Base-by-base conservation (phyloP, 768 basidiomycete species). In the Sporobolomyces phaffii region DNA sequence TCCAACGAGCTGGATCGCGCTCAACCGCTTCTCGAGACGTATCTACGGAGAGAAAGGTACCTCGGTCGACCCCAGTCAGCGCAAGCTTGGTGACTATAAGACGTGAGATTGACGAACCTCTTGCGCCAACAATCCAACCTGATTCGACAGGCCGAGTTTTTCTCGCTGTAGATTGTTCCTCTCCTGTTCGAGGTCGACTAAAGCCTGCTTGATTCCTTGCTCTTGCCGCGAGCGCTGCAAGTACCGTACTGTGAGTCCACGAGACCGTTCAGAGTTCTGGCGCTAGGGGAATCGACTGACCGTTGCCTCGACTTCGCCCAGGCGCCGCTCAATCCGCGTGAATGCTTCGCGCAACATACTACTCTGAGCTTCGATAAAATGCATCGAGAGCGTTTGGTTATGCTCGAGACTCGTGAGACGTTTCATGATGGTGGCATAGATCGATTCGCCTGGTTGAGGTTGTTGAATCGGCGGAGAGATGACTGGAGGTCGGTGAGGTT, bases 391-490 rank as follows among this genome's bases (percentile, higher is more conserved):
- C 0, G 90, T 90, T 52, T 91, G 88, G 73, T 93, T 96, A 13
- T 83, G 83, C 77, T 98, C 93, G 18, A 98, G 82, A 9, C 85
- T 84, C 3, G 84, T 84, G 15, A 99, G 82, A 10, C 92, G 86
- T 72, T 96, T 94, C 85, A 93, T 93, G 72, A 98, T 99, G 17
- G 87, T 90, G 11, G 91, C 87, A 74, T 96, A 98, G 70, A 99
- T 92, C 2, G 91, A 93, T 76, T 99, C 96, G 28, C 89, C 90
- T 17, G 71, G 65, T 43, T 71, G 68, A 8, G 65, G 58, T 22
- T 64, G 38, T 26, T 60, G 57, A 4, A 24, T 18, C 1, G 45
- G 31, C 2, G 65, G 62, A 18, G 63, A 58, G 18, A 56, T 28
- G 43, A 62, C 31, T 3, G 62, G 64, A 2, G 59, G 31, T 1